Conservation (phyloP, 139 green algal species). For the Gonium pectorale region DNA sequence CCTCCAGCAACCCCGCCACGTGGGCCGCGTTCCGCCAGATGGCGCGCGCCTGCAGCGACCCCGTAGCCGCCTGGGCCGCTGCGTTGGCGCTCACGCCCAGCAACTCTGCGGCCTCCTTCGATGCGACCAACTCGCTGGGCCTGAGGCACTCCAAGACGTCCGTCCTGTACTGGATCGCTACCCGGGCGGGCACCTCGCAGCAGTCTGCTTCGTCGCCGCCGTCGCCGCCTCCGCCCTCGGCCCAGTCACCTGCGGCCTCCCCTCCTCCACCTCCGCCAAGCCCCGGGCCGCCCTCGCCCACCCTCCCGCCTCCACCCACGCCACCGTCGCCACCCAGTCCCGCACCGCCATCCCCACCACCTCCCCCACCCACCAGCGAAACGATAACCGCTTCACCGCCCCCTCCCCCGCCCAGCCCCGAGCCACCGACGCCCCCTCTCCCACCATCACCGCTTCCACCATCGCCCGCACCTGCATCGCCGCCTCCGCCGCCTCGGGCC, state of each 20-base stretch:
- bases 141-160: conserved; percentile 17
- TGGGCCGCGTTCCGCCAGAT: not conserved
- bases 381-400: no score
- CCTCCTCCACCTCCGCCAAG: not conserved
- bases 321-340: not conserved
- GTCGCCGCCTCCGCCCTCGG: not conserved
- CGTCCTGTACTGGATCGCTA: conserved; percentile 35
- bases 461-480: not conserved
- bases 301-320: not conserved
- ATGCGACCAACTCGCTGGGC: not conserved
- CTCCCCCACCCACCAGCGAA: not conserved
- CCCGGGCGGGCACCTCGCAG: no score
- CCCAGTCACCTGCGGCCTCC: not conserved
- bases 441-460: not conserved
- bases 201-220: not conserved
- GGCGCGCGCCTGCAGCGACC: not conserved
- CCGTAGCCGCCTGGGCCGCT: not conserved
- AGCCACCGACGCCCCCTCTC: not conserved
- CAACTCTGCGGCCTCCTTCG: not conserved
- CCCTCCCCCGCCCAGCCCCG: no score
- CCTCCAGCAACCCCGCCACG: not conserved
- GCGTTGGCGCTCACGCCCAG: not conserved
- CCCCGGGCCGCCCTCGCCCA: not conserved
- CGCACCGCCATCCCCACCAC: not conserved
- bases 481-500: not conserved